Base-by-base conservation (phyloP, 2,329 filamentous ascomycete genomes). In the Ampelomyces quisqualis region DNA sequence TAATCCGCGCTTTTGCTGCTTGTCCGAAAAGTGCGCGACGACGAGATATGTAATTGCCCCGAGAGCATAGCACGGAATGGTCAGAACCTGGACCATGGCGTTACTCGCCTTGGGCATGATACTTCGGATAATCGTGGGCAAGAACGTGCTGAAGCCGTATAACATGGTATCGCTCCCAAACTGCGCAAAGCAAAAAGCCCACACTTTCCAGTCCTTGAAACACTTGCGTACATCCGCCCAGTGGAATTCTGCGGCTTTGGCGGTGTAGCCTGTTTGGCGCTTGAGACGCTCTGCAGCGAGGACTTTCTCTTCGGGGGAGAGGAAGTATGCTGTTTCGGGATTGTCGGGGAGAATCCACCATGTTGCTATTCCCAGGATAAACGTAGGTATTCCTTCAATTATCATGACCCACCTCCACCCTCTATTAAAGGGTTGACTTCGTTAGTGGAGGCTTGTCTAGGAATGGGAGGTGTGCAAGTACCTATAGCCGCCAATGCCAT, bases 111-210 rank as follows among this genome's bases (percentile, higher is more conserved):
- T 62, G 1, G 71, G 69, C 3, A 85, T 83, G 36, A 90, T 78
- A 3, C 77, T 81, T 28, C 79, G 73, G 63, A 91, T 88, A 51
- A 91, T 90, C 4, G 85, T 89, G 0, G 87, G 87, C 30, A 91
- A 69, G 60, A 90, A 90, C 0, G 85, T 89, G 34, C 81, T 85
- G 65, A 82, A 90, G 4, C 86, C 85, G 57, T 90, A 90, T 0
- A 90, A 74, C 80, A 90, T 86, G 1, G 83, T 87, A 57, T 89
- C 85, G 11, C 78, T 76, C 4, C 85, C 84, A 58, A 90, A 90
- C 62, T 88, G 84, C 4, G 74, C 84, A 24, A 81, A 64, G 49
- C 77, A 83, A 61, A 89, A 89, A 1, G 77, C 69, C 75, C 82
- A 88, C 17, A 88, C 79, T 62, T 86, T 89, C 85, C 85, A 89